Evolutionary conservation across 345 rosid genomes (phyloP).

Genomic region (Balakata baccata): DNA sequence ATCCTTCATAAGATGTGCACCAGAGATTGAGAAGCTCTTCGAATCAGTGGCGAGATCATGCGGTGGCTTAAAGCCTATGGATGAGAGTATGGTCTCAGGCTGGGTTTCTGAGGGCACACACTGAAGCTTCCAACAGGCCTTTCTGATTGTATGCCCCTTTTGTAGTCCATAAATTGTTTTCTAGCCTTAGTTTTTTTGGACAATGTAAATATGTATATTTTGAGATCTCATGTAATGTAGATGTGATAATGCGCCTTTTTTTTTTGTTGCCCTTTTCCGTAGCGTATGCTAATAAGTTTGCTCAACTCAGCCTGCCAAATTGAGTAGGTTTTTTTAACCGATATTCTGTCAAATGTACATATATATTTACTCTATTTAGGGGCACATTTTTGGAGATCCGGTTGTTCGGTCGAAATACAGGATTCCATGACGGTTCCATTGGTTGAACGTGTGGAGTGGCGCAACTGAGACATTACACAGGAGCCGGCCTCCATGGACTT

Average conservation of each 20-base stretch:
- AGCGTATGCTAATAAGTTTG: background rate
- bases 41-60: slow-evolving; percentile 82
- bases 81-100: slow-evolving; percentile 68
- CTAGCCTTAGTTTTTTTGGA: background rate
- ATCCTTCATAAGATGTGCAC: slow-evolving; percentile 74
- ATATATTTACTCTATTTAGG: too few relatives aligned
- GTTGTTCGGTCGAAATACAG: too few relatives aligned
- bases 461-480: too few relatives aligned
- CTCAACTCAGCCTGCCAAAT: background rate
- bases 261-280: too few relatives aligned
- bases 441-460: too few relatives aligned
- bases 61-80: slow-evolving; percentile 72
- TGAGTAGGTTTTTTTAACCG: background rate
- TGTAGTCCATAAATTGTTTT: background rate
- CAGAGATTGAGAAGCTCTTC: slow-evolving; percentile 85
- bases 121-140: slow-evolving; percentile 1
- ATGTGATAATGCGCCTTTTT: background rate
- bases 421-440: too few relatives aligned
- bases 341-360: too few relatives aligned
- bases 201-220: background rate
- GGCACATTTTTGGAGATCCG: too few relatives aligned
- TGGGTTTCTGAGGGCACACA: slow-evolving; percentile 50
- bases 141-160: background rate
- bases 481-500: too few relatives aligned
- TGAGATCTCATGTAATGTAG: background rate